Percentiles rank a stretch among this genome's conserved stretches.
These are phyloP conservation scores for Dothistroma septosporum DNA, from an alignment of 2,329 filamentous ascomycete genomes.

Conservation along the genomic window DNA sequence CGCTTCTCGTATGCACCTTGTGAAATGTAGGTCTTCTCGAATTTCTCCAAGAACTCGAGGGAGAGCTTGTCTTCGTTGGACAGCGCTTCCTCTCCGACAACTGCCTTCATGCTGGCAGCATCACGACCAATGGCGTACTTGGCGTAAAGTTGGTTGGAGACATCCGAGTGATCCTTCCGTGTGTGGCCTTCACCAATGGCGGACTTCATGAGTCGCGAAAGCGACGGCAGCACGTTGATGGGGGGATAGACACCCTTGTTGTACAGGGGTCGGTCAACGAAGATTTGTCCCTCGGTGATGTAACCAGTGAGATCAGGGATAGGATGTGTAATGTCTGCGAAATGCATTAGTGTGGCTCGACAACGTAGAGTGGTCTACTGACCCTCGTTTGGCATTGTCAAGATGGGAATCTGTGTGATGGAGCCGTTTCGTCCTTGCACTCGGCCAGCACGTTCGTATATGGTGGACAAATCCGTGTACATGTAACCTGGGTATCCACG, in stretches of 20 bases:
- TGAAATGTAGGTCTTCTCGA: conserved; percentile 89
- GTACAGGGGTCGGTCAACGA: conserved; percentile 85
- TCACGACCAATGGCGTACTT: conserved; percentile 99
- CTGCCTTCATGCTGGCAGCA: conserved; percentile 97
- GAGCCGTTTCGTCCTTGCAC: conserved; percentile 95
- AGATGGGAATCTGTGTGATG: conserved; percentile 97
- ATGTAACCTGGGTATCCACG: conserved; percentile 99
- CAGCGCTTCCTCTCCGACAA: conserved; percentile 95
- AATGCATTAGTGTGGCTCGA: conserved; percentile 7
- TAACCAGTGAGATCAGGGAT: conserved; percentile 98
- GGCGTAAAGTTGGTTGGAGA: conserved; percentile 98
- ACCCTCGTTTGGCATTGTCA: conserved; percentile 99
- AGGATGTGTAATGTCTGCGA: conserved; percentile 85
- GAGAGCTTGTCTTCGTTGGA: conserved; percentile 96
- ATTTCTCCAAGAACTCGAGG: conserved; percentile 97
- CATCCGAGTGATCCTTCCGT: conserved; percentile 93
- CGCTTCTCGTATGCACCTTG: conserved; percentile 91
- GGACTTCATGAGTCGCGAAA: conserved; percentile 99
- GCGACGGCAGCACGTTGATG: conserved; percentile 95
- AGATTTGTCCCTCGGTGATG: conserved; percentile 98
- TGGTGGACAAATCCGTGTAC: conserved; percentile 99
- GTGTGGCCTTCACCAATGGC: conserved; percentile 97
- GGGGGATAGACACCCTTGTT: conserved; percentile 98
- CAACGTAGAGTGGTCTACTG: conserved; percentile 20
- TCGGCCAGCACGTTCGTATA: conserved; percentile 98